Evolutionary conservation across 2,329 filamentous ascomycete genomes (phyloP).

Genomic region (Penicillium brevicompactum): DNA sequence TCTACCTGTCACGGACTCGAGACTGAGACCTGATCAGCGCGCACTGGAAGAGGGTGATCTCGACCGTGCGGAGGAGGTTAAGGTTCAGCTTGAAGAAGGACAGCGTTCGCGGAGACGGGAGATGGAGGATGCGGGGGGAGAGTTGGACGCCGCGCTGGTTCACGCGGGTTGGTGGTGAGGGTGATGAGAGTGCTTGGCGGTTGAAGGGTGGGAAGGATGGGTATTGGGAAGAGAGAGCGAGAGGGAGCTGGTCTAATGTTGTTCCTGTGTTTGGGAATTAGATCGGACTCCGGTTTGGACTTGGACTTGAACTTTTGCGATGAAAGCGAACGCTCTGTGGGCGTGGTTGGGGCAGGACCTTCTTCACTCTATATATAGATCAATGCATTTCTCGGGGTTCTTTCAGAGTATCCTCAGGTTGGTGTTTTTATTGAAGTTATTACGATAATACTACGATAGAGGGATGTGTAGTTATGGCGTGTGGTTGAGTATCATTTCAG

Average conservation of each 20-base stretch:
- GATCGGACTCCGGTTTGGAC: neutral
- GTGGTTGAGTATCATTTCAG: neutral
- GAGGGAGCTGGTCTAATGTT: conserved; percentile 65
- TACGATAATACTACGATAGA: too few species aligned
- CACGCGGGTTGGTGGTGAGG: conserved; percentile 59
- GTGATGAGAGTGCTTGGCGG: conserved; percentile 59
- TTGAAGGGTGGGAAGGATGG: conserved; percentile 79
- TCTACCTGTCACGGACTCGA: conserved; percentile 78
- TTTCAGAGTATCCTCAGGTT: neutral
- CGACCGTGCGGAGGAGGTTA: conserved; percentile 80
- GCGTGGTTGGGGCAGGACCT: conserved; percentile 8
- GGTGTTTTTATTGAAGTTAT: neutral
- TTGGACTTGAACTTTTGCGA: neutral
- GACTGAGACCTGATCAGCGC: conserved; percentile 84
- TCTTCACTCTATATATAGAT: conserved; percentile 10
- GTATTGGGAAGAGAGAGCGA: conserved; percentile 87
- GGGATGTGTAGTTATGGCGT: neutral
- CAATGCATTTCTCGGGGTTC: neutral
- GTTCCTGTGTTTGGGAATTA: conserved; percentile 55
- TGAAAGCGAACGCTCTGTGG: neutral
- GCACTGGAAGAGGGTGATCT: conserved; percentile 79
- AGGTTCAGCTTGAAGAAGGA: conserved; percentile 80
- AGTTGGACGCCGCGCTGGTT: conserved; percentile 83
- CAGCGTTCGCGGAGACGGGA: conserved; percentile 75
- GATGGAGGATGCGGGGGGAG: conserved; percentile 75